Evolutionary conservation across 2,329 filamentous ascomycete genomes (phyloP), one percentile per base, ranked within the genome.

Genomic region (Fusarium duplospermum): DNA sequence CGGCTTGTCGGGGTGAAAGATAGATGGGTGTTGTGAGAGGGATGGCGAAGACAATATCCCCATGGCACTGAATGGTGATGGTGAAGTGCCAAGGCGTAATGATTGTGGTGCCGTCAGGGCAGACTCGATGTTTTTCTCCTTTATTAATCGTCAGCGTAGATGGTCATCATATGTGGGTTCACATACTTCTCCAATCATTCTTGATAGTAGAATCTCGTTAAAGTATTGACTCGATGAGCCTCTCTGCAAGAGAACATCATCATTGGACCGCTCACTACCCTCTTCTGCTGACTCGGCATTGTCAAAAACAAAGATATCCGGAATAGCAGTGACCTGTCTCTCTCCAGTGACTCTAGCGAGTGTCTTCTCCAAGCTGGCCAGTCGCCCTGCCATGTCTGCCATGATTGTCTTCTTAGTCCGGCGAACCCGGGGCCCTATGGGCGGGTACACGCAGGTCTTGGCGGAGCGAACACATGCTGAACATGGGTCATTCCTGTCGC

Each of bases 391-490:
- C 66, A 67, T 20, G 10, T 68, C 20, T 42, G 45, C 36, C 36
- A 68, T 13, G 3, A 68, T 61, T 2, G 66, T 62, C 36, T 62
- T 62, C n/a, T 68, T 68, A 1, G 66, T 67, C 10, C 66, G 45
- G 3, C 64, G 36, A 0, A 38, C 16, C 2, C 66, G 64, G 20
- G 9, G 16, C 0, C 56, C 63, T 6, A 20, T 16, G 2, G 63
- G 42, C 6, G 66, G 64, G 35, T 62, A 68, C 11, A 1, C 14
- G 10, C 66, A 68, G 45, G 27, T 13, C 20, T 40, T 68, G 0
- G 42, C 54, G 2, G 36, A 56, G 3, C 35, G 31, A 8, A 16
- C 13, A 7, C 66, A 67, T 24, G 56, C 27, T 0, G 66, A 62
- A 4, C 66, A 68, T 31, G 66, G 66, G 0, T n/a, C 54, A 9